These are phyloP conservation scores for Coemansia sp. DNA, from an alignment of 192 early-diverging fungal genomes.

Conservation along the genomic window DNA sequence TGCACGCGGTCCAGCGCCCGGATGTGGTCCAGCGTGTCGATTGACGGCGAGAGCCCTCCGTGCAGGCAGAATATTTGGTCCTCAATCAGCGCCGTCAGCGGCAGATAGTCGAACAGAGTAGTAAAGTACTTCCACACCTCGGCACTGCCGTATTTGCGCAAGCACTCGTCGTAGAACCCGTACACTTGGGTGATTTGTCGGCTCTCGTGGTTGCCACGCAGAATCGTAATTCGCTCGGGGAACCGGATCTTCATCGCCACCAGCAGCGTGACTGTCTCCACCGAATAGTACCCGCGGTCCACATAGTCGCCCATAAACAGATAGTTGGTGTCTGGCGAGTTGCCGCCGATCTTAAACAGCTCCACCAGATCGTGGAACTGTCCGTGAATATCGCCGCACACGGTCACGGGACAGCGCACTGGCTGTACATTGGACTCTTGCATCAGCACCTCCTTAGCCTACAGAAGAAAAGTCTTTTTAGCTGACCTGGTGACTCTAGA, in stretches of 20 bases:
- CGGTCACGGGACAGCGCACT: slow-evolving; percentile 96
- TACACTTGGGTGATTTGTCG: slow-evolving; percentile 99
- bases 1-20: slow-evolving; percentile 91
- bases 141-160: slow-evolving; percentile 96
- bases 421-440: slow-evolving; percentile 98
- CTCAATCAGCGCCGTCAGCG: slow-evolving; percentile 94
- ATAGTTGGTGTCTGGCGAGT: slow-evolving; percentile 96
- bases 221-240: slow-evolving; percentile 88
- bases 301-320: slow-evolving; percentile 99
- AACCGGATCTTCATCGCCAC: slow-evolving; percentile 93
- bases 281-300: slow-evolving; percentile 97
- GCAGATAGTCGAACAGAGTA: slow-evolving; percentile 96
- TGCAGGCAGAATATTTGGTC: slow-evolving; percentile 98
- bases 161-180: slow-evolving; percentile 98
- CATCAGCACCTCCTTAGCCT: slow-evolving; percentile 95
- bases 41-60: slow-evolving; percentile 92
- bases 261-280: slow-evolving; percentile 95
- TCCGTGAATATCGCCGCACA: slow-evolving; percentile 99
- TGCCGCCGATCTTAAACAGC: slow-evolving; percentile 95
- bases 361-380: slow-evolving; percentile 98
- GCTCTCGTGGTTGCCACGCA: slow-evolving; percentile 98
- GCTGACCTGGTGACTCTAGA: slow-evolving; percentile 5
- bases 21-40: slow-evolving; percentile 97
- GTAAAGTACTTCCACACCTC: slow-evolving; percentile 99
- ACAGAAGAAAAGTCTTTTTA: slow-evolving; percentile 8